These are phyloP conservation scores for Boletellus ananas DNA, from an alignment of 768 basidiomycete genomes.

Conservation along the genomic window DNA sequence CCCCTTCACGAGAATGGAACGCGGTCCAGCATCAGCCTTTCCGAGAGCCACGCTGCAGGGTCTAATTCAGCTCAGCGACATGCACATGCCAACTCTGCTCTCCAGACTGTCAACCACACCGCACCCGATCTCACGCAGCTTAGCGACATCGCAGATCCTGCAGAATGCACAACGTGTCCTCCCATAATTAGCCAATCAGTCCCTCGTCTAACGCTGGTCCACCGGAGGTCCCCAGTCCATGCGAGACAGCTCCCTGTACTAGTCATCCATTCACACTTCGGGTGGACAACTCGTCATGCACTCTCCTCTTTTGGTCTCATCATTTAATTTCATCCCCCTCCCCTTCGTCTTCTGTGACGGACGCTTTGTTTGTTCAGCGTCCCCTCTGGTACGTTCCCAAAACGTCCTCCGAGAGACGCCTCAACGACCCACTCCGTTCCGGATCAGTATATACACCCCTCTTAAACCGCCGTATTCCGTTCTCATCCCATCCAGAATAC, in stretches of 20 bases:
- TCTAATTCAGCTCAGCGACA: constrained; percentile 25
- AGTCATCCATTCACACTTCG: constrained; percentile 25
- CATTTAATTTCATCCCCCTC: constrained; percentile 27
- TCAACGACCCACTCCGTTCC: constrained; percentile 29
- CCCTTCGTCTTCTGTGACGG: constrained; percentile 30
- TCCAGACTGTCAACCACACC: constrained; percentile 14
- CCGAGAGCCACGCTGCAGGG: constrained; percentile 25
- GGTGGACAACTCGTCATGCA: constrained; percentile 21
- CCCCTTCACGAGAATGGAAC: constrained; percentile 30
- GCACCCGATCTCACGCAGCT: constrained; percentile 10
- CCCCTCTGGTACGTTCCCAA: constrained; percentile 24
- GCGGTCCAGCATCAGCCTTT: constrained; percentile 10
- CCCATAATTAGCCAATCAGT: constrained; percentile 19
- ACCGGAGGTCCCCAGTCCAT: constrained; percentile 19
- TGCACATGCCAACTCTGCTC: constrained; percentile 16
- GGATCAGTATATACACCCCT: constrained; percentile 28
- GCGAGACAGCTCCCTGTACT: constrained; percentile 20
- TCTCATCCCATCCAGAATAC: constrained; percentile 21
- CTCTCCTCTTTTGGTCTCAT: constrained; percentile 28
- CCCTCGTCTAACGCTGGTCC: constrained; percentile 18
- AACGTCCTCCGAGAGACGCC: constrained; percentile 22
- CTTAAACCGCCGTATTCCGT: constrained; percentile 8
- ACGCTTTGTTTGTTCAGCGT: constrained; percentile 26
- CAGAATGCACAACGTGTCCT: constrained; percentile 15
- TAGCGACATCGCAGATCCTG: constrained; percentile 26